Conservation (phyloP, 1,284 basidiomycete genomes). For the Sporisorium sorghi region DNA sequence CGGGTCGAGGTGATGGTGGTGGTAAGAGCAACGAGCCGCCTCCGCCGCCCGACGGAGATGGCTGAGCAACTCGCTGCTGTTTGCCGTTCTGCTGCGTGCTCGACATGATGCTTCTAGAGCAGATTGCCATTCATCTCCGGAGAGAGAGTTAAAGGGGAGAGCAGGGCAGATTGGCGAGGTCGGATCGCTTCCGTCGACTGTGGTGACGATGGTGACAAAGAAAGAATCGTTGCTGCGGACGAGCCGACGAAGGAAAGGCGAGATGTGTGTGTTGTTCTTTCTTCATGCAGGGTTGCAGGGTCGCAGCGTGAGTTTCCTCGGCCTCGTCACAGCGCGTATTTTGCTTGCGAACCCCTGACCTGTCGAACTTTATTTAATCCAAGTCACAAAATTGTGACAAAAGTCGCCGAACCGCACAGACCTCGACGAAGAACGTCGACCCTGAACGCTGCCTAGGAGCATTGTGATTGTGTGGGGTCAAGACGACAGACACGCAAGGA, state of each 20-base stretch:
- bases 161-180: too few relatives aligned
- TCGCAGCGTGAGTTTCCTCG: constrained; percentile 19
- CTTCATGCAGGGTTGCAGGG: constrained; percentile 19
- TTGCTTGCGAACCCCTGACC: too few relatives aligned
- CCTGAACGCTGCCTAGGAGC: too few relatives aligned
- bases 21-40: constrained; percentile 33
- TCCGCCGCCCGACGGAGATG: neutral
- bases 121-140: neutral
- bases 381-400: neutral
- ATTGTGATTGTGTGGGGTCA: too few relatives aligned
- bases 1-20: constrained; percentile 25
- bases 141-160: too few relatives aligned
- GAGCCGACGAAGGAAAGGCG: neutral
- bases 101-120: constrained; percentile 4
- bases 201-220: neutral
- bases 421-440: too few relatives aligned
- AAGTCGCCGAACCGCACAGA: too few relatives aligned
- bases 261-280: neutral
- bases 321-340: too few relatives aligned
- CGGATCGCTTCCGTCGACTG: constrained; percentile 10
- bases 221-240: neutral
- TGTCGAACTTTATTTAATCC: too few relatives aligned
- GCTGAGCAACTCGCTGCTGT: constrained; percentile 6
- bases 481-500: neutral
- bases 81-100: neutral